A percentile compares a stretch with the other conserved stretches of the same genome.
Conservation (phyloP, 2,329 filamentous ascomycete genomes). For the Biscogniauxia sp. region DNA sequence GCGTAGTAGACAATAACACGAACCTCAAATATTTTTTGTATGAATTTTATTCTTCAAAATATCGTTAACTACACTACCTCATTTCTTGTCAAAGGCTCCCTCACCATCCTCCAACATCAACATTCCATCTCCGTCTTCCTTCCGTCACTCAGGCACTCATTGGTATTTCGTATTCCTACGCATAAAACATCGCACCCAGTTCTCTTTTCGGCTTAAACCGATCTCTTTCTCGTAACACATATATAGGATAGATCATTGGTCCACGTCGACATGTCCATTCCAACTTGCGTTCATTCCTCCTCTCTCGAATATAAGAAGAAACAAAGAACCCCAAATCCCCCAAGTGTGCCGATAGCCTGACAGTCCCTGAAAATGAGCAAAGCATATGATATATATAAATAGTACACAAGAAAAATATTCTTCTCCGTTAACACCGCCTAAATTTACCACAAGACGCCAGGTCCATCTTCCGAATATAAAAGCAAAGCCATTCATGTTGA, state of each 20-base stretch:
- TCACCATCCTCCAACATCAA: background rate
- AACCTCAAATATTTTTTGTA: background rate
- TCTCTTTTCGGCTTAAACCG: background rate
- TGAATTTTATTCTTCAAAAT: background rate
- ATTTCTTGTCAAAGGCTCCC: background rate
- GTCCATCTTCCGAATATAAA: background rate
- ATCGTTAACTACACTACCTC: background rate
- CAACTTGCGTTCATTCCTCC: slow-evolving; percentile 18
- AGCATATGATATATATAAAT: slow-evolving; percentile 13
- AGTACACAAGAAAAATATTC: background rate
- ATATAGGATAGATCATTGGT: background rate
- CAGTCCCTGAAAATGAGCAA: slow-evolving; percentile 8
- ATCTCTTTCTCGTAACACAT: background rate
- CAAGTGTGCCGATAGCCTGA: background rate
- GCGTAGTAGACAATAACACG: too few species aligned
- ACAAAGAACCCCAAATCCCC: slow-evolving; percentile 3
- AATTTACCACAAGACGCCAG: background rate
- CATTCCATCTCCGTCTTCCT: background rate
- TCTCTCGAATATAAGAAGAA: slow-evolving; percentile 4
- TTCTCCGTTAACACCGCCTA: background rate
- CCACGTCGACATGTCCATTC: background rate
- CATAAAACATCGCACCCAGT: background rate
- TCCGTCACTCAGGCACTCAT: background rate
- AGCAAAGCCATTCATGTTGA: background rate
- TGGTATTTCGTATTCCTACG: background rate